Evolutionary conservation across 345 rosid genomes (phyloP).

Genomic region (Citrus maxima): DNA sequence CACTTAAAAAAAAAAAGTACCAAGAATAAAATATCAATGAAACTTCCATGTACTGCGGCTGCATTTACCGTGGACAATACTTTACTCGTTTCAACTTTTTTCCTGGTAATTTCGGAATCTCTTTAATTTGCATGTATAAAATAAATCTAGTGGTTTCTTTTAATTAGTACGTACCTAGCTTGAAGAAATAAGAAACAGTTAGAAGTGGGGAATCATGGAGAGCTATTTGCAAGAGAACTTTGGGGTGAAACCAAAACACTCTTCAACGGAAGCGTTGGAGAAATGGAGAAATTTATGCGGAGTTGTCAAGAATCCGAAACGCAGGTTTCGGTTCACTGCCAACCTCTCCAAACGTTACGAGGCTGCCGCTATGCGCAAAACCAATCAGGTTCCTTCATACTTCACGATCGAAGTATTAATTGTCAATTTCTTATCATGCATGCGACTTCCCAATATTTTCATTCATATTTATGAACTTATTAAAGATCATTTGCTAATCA

Average conservation of each 20-base stretch:
- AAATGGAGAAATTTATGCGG: constrained; percentile 74
- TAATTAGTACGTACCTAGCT: not conserved
- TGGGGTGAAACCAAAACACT: constrained; percentile 63
- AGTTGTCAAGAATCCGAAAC: constrained; percentile 81
- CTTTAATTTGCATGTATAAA: not conserved
- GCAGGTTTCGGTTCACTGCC: constrained; percentile 83
- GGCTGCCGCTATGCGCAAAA: constrained; percentile 86
- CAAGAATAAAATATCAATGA: not conserved
- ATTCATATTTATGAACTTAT: no score
- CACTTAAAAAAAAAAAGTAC: no score
- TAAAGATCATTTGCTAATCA: no score
- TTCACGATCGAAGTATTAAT: not conserved
- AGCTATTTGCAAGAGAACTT: constrained; percentile 61
- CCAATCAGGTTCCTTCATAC: constrained; percentile 42
- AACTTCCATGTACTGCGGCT: not conserved
- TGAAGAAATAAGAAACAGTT: not conserved
- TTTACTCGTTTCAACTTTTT: not conserved
- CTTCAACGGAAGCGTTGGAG: constrained; percentile 58
- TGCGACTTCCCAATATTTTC: no score
- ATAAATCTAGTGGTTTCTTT: not conserved
- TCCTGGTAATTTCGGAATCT: not conserved
- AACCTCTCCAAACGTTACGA: constrained; percentile 83
- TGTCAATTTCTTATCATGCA: no score
- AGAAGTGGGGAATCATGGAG: constrained; percentile 41
- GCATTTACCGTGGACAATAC: not conserved